phyloP scores from a whole-genome alignment of 352 stramenopile species.

The Plasmopara muralis region DNA sequence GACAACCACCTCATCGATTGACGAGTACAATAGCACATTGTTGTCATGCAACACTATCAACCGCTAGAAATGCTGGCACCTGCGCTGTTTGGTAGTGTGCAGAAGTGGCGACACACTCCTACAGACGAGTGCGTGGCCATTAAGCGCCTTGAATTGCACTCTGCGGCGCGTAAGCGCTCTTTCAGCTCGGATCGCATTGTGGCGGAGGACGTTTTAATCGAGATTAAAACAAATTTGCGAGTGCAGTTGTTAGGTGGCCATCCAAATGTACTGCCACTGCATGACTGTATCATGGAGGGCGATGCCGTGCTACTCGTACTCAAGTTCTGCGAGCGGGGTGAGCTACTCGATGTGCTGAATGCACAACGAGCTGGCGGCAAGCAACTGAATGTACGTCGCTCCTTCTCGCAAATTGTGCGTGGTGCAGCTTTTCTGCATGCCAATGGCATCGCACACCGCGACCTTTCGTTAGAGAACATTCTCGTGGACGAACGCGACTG shows the following conservation, averaged over 20 bases:
- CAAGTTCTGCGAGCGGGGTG: conserved; percentile 56
- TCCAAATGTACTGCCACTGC: conserved; percentile 55
- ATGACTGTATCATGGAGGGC: conserved; percentile 58
- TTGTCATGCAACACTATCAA: conserved; percentile 41
- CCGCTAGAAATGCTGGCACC: conserved; percentile 50
- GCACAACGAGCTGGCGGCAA: conserved; percentile 27
- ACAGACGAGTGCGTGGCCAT: conserved; percentile 57
- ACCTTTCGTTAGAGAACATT: conserved; percentile 80
- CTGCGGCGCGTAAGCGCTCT: conserved; percentile 39
- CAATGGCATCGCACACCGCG: conserved; percentile 70
- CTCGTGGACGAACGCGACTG: conserved; percentile 56
- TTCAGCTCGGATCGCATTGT: conserved; percentile 42
- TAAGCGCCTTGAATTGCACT: conserved; percentile 72
- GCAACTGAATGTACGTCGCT: conserved; percentile 30
- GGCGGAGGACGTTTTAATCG: conserved; percentile 63
- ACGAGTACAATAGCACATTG: not conserved
- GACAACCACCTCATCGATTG: conserved; percentile 6
- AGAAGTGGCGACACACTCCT: conserved; percentile 45
- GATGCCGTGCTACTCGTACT: conserved; percentile 60
- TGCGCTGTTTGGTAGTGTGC: conserved; percentile 67
- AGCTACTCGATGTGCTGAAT: conserved; percentile 75
- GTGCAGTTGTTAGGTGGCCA: conserved; percentile 59
- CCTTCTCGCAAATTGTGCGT: conserved; percentile 59
- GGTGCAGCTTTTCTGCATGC: conserved; percentile 68
- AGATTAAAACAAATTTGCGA: conserved; percentile 63